Base-by-base conservation (phyloP, 169 alveolate species). In the Eimeria tenella region DNA sequence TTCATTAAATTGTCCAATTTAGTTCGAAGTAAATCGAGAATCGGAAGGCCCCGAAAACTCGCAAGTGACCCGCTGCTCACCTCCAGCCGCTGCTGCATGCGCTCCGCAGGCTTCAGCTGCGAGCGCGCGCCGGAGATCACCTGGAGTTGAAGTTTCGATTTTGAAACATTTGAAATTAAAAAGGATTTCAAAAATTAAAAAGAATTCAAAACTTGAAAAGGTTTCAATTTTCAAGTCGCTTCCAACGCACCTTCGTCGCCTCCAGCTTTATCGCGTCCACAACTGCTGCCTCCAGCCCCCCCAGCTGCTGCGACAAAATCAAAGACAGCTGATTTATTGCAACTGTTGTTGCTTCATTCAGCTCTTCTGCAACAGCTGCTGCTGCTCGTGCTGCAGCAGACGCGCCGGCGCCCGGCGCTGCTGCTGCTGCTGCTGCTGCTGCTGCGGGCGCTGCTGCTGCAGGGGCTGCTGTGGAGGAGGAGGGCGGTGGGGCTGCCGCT, bases 241-340 rank as follows among this genome's bases (percentile, higher is more conserved):
- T n/a, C 42, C 17, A 60, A 68, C 79, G 1, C 49, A n/a, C 79
- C 31, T 68, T 68, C 13, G 50, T 68, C 17, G 79, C 79, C 10
- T 17, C 25, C 15, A 68, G 50, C 11, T 31, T 17, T 49, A 68
- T 10, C 15, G 15, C 50, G 19, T 68, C 79, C 79, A 68, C 21
- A 3, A 68, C 79, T 23, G 5, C 79, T 4, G 52, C 6, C 7
- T 68, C 31, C 52, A 68, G 5, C 1, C 79, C 79, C 50, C 79
- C 79, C 49, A 68, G 79, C 31, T 68, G 79, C 50, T 68, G 79
- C 49, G 79, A 68, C n/a, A 68, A 19, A n/a, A 68, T 68, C 17
- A 31, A 19, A 19, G 79, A 68, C 17, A 68, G 79, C 79, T 68
- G 0, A 23, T 68, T 68, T 17, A 68, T 23, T 9, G 79, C 79